Base-by-base conservation (phyloP, 2,329 filamentous ascomycete species). In the Penicillium corylophilum region DNA sequence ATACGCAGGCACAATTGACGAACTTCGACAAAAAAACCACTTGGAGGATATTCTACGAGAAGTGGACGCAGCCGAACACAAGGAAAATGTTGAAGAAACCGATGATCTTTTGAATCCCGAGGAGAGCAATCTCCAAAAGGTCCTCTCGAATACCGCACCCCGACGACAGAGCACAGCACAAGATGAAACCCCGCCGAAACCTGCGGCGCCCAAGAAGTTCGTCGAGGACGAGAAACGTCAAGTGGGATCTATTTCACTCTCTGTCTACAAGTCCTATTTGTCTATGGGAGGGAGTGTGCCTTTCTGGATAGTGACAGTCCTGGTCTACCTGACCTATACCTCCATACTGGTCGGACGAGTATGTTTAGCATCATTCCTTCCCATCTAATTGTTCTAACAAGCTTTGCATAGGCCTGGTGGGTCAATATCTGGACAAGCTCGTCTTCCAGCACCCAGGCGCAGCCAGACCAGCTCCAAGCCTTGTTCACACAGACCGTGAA, bases 191-290 rank as follows among this genome's bases (percentile, higher is more conserved):
- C 50, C 16, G 38, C 52, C 46, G 49, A 66, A 53, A 41, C 24
- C n/a, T 4, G 52, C 60, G 4, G 52, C 68, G 5, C 79, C 83
- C 0, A 84, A 84, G 57, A 87, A 90, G 67, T 93, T 92, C 58
- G 82, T 89, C 23, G 85, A 90, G 64, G 88, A 90, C 2, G 89
- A 94, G 68, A 76, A 74, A n/a, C 81, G 85, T 50, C 87, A 90
- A 64, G 80, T 81, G 47, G 89, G 89, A 1, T 80, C 84, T 5
- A 83, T 93, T 28, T 86, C 86, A 60, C 76, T 77, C 20, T 76
- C 77, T 6, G 79, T 92, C n/a, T 93, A 92, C 56, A 64, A 75
- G 12, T 77, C 79, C 0, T 94, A 92, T 63, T 70, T 92, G 13
- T 77, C 76, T 9, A 82, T 84, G 22, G 88, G 82, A 55, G 88